Conservation (phyloP, 2,329 filamentous ascomycete genomes). For the Beauveria sp. region DNA sequence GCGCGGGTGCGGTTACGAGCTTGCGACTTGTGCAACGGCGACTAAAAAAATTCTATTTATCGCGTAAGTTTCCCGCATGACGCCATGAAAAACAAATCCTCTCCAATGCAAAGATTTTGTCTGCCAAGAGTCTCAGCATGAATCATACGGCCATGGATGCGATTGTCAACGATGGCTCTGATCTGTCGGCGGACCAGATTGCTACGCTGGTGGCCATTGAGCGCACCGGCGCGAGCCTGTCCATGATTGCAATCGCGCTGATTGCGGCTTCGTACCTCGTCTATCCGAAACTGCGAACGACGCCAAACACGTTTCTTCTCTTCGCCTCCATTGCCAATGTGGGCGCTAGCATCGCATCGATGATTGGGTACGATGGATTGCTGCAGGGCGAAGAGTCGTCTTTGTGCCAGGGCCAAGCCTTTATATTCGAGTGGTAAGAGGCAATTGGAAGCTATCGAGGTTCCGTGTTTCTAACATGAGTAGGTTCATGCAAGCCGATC, state of each 20-base stretch:
- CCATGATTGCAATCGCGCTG: slow-evolving; percentile 41
- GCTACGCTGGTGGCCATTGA: slow-evolving; percentile 43
- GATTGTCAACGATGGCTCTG: not conserved
- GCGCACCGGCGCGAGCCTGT: slow-evolving; percentile 45
- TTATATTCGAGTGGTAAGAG: slow-evolving; percentile 58
- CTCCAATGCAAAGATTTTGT: not conserved
- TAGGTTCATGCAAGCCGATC: slow-evolving; percentile 71
- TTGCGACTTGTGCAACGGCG: not conserved
- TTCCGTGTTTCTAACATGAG: not conserved
- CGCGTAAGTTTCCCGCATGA: not conserved
- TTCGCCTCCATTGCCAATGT: slow-evolving; percentile 34
- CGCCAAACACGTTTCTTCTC: slow-evolving; percentile 45
- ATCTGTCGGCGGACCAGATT: slow-evolving; percentile 30
- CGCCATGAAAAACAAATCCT: not conserved
- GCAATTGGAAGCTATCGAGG: not conserved
- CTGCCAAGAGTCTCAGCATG: not conserved
- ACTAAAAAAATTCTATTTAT: not conserved
- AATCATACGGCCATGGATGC: not conserved
- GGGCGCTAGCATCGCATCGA: slow-evolving; percentile 54
- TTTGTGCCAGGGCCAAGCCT: slow-evolving; percentile 55
- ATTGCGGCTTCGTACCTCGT: slow-evolving; percentile 41
- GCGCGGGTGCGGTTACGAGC: slow-evolving; percentile 2
- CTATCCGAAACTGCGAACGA: slow-evolving; percentile 46
- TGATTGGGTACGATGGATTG: slow-evolving; percentile 63
- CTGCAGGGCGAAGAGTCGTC: slow-evolving; percentile 42